Evolutionary conservation across 495 filamentous ascomycete genomes (phyloP), one percentile per base, ranked within the genome.

Genomic region (Cryomyces antarcticus): DNA sequence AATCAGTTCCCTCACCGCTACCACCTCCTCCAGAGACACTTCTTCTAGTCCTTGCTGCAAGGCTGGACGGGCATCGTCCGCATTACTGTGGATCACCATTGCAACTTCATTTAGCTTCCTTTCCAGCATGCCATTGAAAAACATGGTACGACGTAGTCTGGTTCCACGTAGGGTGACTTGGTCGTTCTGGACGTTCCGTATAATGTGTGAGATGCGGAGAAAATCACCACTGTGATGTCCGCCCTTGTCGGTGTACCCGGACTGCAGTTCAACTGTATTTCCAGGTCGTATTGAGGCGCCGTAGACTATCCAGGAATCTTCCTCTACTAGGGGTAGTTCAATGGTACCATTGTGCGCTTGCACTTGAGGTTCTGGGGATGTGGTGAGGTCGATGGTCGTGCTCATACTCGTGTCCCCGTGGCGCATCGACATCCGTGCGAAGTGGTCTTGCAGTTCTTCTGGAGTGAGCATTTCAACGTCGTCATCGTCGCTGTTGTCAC

Each of bases 101-200:
- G 65, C 67, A 1, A 78, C 41, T 46, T 76, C 74, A 43, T 77
- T 78, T 5, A 63, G 38, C 33, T 50, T 55, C 35, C 40, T 41
- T 45, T 29, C 6, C 31, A 46, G 35, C 7, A 48, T 5, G 5
- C 37, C 31, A 7, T 48, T 30, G n/a, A 50, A 41, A 24, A 49
- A 49, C 24, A 52, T 48, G 1, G 42, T 46, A 0, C 54, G 38
- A 5, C 49, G 47, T 4, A 61, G 42, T 2, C 42, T 37, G 9
- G 47, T 45, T 0, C 56, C 56, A 9, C 48, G 43, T n/a, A 57
- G 40, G 13, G 7, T 24, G 5, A 46, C 41, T 12, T 45, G 41
- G 27, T 49, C 52, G 0, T 33, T 49, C 13, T 34, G 30, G 5
- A 43, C 9, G 12, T 50, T 43, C 4, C 39, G n/a, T 6, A 48